These are phyloP conservation scores for Trichoderma brevicompactum DNA, from an alignment of 2,329 filamentous ascomycete genomes.

Conservation along the genomic window DNA sequence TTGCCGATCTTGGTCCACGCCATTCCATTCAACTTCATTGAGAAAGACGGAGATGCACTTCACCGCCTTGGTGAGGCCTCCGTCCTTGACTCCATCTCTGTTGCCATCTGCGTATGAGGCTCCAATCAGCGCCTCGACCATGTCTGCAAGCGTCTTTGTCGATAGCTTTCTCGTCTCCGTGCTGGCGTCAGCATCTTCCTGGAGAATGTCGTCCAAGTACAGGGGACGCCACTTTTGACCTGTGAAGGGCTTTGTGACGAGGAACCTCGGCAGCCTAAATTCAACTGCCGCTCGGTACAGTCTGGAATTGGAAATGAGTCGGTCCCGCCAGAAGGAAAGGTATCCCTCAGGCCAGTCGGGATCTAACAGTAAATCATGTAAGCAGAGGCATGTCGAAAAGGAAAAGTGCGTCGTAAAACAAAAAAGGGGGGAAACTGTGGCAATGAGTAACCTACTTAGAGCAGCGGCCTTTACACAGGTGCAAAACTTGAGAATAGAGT, in stretches of 20 bases:
- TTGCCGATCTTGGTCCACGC: slow-evolving; percentile 47
- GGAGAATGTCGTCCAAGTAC: slow-evolving; percentile 52
- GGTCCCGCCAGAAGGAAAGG: slow-evolving; percentile 69
- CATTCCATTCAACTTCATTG: slow-evolving; percentile 59
- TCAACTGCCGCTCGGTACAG: slow-evolving; percentile 68
- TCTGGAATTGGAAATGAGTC: slow-evolving; percentile 74
- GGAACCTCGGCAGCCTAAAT: slow-evolving; percentile 70
- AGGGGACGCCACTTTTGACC: slow-evolving; percentile 72
- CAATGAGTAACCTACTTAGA: slow-evolving; percentile 47
- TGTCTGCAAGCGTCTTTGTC: slow-evolving; percentile 82
- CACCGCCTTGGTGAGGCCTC: slow-evolving; percentile 66
- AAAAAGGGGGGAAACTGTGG: not conserved
- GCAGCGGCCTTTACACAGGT: slow-evolving; percentile 67
- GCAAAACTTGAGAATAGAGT: slow-evolving; percentile 78
- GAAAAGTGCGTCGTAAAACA: too few species aligned
- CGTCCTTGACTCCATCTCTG: slow-evolving; percentile 47
- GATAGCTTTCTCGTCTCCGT: slow-evolving; percentile 54
- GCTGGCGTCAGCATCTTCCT: slow-evolving; percentile 23
- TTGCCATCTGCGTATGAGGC: slow-evolving; percentile 60
- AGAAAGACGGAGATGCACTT: slow-evolving; percentile 70
- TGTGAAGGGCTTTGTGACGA: slow-evolving; percentile 70
- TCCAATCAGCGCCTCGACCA: slow-evolving; percentile 84
- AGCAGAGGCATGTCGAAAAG: not conserved
- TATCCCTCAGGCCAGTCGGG: slow-evolving; percentile 76
- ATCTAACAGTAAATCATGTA: slow-evolving; percentile 49